Base-by-base conservation (phyloP, 2,329 filamentous ascomycete genomes). In the Colletotrichum sp. region DNA sequence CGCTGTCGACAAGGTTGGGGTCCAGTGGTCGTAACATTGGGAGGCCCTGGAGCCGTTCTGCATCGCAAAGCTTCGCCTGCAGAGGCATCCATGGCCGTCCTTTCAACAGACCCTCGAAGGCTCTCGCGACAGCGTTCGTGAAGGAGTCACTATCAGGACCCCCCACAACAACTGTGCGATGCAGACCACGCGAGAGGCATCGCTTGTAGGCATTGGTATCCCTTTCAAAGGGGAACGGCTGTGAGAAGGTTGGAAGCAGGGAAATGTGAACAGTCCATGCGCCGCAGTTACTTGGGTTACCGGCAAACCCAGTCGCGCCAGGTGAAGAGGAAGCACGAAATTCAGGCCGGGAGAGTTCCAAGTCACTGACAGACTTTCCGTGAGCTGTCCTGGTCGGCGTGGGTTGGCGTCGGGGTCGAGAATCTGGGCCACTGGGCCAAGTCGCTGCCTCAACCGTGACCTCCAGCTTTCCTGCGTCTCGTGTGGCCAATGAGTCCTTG, bases 251-350 rank as follows among this genome's bases (percentile, higher is more conserved):
- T 6, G 91, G 91, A 49, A 92, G 85, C 15, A 92, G 86, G 4
- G 91, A 92, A 44, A 92, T 85, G 79, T 92, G 90, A 32, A 92
- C 89, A 2, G 90, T 92, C 91, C 91, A 92, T 7, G 86, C 83
- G 70, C 83, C 85, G 21, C 72, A 76, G n/a, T 24, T 63, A 28
- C 32, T 57, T 21, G 73, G 44, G 24, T 59, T 57, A 10, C 55
- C 44, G 28, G 64, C 63, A 5, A 68, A 44, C 8, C 32, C 49
- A 8, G 71, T 66, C 16, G 49, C 28, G 21, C 69, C 59, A 26
- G 59, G 15, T 34, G 69, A 52, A 66, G 75, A 66, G 5, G 59
- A 67, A 34, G 52, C 39, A 32, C 52, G 52, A 15, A 32, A n/a
- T 15, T 39, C 36, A 21, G 12, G 12, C 21, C 18, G 24, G 30